These are phyloP conservation scores for Theobroma grandiflorum DNA, from an alignment of 441 rosid genomes.

Conservation along the genomic window DNA sequence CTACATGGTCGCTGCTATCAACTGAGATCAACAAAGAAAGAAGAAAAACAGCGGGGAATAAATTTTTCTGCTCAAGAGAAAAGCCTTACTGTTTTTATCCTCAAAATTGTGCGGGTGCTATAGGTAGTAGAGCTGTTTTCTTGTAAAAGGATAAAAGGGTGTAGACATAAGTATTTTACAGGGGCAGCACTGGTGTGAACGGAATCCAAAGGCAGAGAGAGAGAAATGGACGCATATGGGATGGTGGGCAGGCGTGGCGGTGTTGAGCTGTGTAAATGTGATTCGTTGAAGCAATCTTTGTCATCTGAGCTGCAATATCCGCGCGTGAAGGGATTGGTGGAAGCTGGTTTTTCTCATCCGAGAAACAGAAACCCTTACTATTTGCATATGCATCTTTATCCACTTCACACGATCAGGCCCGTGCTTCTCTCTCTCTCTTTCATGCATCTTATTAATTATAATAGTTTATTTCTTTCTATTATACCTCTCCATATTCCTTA, in stretches of 20 bases:
- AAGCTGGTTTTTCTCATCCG: constrained; percentile 41
- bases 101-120: constrained; percentile 27
- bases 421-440: constrained; percentile 26
- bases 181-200: constrained; percentile 45
- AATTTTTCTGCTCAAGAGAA: constrained; percentile 9
- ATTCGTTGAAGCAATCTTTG: constrained; percentile 38
- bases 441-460: constrained; percentile 14
- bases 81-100: constrained; percentile 20
- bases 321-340: constrained; percentile 54
- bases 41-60: constrained; percentile 1
- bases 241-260: not conserved
- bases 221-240: constrained; percentile 6
- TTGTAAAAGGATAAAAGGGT: constrained; percentile 22
- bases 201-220: constrained; percentile 51
- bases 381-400: constrained; percentile 63
- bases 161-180: not conserved
- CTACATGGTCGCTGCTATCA: constrained; percentile 15
- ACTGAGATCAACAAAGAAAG: not conserved
- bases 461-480: constrained; percentile 4
- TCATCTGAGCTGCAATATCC: constrained; percentile 25
- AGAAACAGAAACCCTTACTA: constrained; percentile 9
- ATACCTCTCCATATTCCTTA: not conserved
- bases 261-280: constrained; percentile 31
- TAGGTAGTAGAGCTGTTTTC: not conserved
- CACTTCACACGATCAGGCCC: constrained; percentile 39